phyloP scores from a whole-genome alignment of 306 rosid genomes.

The Fragaria vesca region DNA sequence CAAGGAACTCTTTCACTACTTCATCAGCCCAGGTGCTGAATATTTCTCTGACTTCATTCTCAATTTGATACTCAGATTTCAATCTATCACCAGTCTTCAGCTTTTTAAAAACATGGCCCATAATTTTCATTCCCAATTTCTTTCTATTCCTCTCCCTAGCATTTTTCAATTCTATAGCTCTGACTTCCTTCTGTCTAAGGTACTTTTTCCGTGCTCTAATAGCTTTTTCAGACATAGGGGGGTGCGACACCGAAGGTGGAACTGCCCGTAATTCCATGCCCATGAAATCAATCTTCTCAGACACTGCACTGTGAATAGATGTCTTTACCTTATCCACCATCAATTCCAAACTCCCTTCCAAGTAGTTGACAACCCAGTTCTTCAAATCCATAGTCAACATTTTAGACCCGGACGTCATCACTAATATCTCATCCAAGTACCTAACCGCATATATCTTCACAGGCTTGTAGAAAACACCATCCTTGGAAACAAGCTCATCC shows the following conservation, averaged over 20 bases:
- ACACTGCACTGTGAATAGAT: slow-evolving; percentile 75
- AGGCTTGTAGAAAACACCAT: slow-evolving; percentile 63
- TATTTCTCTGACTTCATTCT: slow-evolving; percentile 56
- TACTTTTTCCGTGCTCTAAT: slow-evolving; percentile 81
- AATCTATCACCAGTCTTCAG: slow-evolving; percentile 48
- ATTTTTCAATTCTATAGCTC: slow-evolving; percentile 64
- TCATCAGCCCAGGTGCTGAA: slow-evolving; percentile 76
- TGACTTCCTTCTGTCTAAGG: slow-evolving; percentile 85
- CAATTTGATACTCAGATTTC: slow-evolving; percentile 60
- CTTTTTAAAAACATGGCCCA: slow-evolving; percentile 70
- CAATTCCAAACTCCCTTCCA: slow-evolving; percentile 62
- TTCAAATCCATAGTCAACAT: slow-evolving; percentile 59
- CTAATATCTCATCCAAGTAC: slow-evolving; percentile 76
- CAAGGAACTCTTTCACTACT: slow-evolving; percentile 58
- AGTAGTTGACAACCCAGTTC: slow-evolving; percentile 46
- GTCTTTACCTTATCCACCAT: slow-evolving; percentile 56
- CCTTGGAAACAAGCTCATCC: slow-evolving; percentile 26
- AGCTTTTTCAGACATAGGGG: slow-evolving; percentile 77
- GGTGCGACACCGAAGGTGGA: slow-evolving; percentile 60
- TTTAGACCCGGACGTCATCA: slow-evolving; percentile 70
- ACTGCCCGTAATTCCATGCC: slow-evolving; percentile 89
- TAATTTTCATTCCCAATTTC: slow-evolving; percentile 68
- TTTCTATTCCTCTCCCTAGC: slow-evolving; percentile 84
- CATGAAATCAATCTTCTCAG: slow-evolving; percentile 76
- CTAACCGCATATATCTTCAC: slow-evolving; percentile 82